Percentiles rank a stretch among this genome's conserved stretches.
Conservation (phyloP, 768 basidiomycete genomes). For the Pisolithus microcarpus region DNA sequence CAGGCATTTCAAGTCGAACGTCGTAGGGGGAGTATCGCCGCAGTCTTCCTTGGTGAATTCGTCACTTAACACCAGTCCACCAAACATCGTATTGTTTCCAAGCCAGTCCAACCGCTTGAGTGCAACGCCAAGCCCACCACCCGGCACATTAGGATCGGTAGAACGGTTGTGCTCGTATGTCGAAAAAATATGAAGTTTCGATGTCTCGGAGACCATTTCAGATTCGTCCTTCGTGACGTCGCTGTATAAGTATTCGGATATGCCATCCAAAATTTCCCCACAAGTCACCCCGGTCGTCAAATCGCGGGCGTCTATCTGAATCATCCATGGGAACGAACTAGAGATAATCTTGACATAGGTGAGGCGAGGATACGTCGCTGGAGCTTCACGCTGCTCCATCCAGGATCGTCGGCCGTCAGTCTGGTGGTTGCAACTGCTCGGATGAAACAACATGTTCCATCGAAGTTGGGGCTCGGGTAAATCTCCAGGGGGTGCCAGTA, state of each 20-base stretch:
- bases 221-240: conserved; percentile 49
- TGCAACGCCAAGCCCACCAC: conserved; percentile 55
- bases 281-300: conserved; percentile 56
- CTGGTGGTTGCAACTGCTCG: conserved; percentile 55
- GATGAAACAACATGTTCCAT: conserved; percentile 67
- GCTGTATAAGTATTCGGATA: conserved; percentile 44
- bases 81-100: conserved; percentile 50
- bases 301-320: conserved; percentile 41
- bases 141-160: conserved; percentile 55
- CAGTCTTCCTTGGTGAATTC: conserved; percentile 35
- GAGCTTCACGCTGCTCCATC: conserved; percentile 55
- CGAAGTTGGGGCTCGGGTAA: conserved; percentile 44
- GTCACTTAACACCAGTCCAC: conserved; percentile 48
- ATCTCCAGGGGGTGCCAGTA: conserved; percentile 45
- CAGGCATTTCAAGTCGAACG: conserved; percentile 51
- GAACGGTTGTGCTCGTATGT: conserved; percentile 65
- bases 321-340: conserved; percentile 46
- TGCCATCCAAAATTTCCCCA: conserved; percentile 53
- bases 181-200: conserved; percentile 37
- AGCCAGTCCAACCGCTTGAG: conserved; percentile 66
- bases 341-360: conserved; percentile 46
- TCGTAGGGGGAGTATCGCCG: conserved; percentile 47
- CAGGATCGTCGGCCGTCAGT: conserved; percentile 58
- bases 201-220: conserved; percentile 28
- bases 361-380: conserved; percentile 60